Evolutionary conservation across 345 rosid species (phyloP).

Genomic region (Brassica incana): DNA sequence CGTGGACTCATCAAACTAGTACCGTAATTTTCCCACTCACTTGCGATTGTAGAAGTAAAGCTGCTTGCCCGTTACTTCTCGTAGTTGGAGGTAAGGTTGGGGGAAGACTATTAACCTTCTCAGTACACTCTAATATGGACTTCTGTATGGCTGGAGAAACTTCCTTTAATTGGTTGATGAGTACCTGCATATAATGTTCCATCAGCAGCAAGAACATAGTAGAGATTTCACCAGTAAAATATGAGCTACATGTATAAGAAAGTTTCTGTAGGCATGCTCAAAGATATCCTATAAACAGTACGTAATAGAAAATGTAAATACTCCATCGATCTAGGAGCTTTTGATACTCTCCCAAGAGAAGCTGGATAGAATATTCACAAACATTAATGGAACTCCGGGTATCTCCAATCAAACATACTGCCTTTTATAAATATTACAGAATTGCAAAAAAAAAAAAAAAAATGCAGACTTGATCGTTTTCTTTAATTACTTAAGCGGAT

Average conservation of each 20-base stretch:
- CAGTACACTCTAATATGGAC: constrained; percentile 82
- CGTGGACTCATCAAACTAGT: constrained; percentile 25
- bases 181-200: constrained; percentile 63
- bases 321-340: background rate
- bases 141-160: constrained; percentile 86
- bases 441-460: background rate
- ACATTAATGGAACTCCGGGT: background rate
- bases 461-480: background rate
- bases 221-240: background rate
- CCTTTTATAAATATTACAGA: background rate
- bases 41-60: constrained; percentile 70
- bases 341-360: background rate
- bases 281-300: background rate
- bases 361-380: background rate
- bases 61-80: constrained; percentile 56
- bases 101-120: constrained; percentile 70
- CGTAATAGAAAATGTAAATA: too few relatives aligned
- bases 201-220: constrained; percentile 20
- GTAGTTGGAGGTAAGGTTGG: constrained; percentile 64
- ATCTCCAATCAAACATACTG: background rate
- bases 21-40: constrained; percentile 76
- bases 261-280: constrained; percentile 11
- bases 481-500: background rate
- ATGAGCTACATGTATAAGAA: constrained; percentile 11
- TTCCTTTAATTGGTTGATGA: constrained; percentile 86